Evolutionary conservation across 495 filamentous ascomycete genomes (phyloP).

Genomic region (Sporormia fimetaria): DNA sequence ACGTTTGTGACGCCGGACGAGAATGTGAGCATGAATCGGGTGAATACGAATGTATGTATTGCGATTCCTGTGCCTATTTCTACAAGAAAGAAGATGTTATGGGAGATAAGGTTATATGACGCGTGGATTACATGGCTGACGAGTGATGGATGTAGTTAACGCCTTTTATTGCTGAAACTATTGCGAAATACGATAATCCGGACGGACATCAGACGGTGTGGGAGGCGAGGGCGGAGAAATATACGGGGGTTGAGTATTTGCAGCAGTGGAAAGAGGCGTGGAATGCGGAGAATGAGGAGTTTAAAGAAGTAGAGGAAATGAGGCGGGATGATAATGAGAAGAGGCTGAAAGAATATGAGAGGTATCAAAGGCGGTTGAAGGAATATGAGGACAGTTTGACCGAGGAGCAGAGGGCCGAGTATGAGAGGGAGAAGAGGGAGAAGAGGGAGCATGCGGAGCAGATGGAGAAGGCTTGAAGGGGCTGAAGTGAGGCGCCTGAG

Average conservation of each 20-base stretch:
- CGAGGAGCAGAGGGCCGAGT: no score
- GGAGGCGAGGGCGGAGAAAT: neutral
- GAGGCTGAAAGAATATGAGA: no score
- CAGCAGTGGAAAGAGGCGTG: conserved; percentile 59
- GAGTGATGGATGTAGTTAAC: conserved; percentile 52
- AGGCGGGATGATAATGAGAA: neutral
- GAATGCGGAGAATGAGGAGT: conserved; percentile 28
- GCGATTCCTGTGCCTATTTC: no score
- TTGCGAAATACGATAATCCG: conserved; percentile 43
- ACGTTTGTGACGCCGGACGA: conserved; percentile 74
- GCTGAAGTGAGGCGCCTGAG: neutral
- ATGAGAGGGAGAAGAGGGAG: no score
- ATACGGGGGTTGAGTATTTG: conserved; percentile 38
- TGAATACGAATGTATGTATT: no score
- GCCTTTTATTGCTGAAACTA: conserved; percentile 54
- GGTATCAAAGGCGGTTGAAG: no score
- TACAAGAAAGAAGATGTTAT: no score
- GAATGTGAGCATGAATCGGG: conserved; percentile 60
- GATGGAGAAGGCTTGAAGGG: neutral
- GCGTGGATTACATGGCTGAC: neutral
- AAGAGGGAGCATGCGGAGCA: no score
- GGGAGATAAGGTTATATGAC: conserved; percentile 20
- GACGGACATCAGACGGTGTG: conserved; percentile 39
- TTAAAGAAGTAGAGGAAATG: neutral
- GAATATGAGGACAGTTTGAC: no score